Base-by-base conservation (phyloP, 495 filamentous ascomycete species). In the Filosporella fistucella region DNA sequence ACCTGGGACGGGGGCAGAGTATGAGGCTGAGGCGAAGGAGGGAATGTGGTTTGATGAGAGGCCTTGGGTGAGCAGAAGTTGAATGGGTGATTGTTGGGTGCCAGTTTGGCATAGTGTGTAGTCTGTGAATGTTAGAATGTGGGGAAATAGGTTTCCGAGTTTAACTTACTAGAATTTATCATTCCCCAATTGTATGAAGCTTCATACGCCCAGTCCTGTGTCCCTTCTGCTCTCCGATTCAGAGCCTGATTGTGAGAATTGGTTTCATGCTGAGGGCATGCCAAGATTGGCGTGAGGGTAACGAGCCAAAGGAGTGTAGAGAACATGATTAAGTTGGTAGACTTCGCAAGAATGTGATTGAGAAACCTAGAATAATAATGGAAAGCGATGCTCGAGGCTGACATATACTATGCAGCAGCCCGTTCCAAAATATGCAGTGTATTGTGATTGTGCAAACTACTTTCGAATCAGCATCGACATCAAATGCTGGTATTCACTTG, bases 71-170 rank as follows among this genome's bases (percentile, higher is more conserved):
- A 60, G 45, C 14, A 41, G 24, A 16, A 62, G 57, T 2, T 39
- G 36, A 22, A 62, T 64, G 12, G 59, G 59, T 1, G 59, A 55
- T 49, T 64, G 61, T 34, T 58, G 45, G 8, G 54, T 63, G 16
- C 62, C 60, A 32, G 52, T 59, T 53, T 63, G 60, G 49, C 62
- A 64, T 41, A 56, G 55, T 5, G 47, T 38, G 49, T 64, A 64
- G 25, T 51, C 54, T 52, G 46, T 24, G 8, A 8, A 10, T 21
- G 9, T 23, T 14, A 24, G 48, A 23, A 11, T 23, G n/a, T 39
- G 22, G 22, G 42, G 12, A 13, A 9, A 13, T n/a, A 29, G 23
- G 34, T 20, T 13, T 24, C 21, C 7, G 22, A 10, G 3, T 46
- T n/a, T n/a, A n/a, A n/a, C n/a, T n/a, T n/a, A 46, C 49, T 52